Evolutionary conservation across 1,284 basidiomycete species (phyloP).

Genomic region (Tausonia pullulans): DNA sequence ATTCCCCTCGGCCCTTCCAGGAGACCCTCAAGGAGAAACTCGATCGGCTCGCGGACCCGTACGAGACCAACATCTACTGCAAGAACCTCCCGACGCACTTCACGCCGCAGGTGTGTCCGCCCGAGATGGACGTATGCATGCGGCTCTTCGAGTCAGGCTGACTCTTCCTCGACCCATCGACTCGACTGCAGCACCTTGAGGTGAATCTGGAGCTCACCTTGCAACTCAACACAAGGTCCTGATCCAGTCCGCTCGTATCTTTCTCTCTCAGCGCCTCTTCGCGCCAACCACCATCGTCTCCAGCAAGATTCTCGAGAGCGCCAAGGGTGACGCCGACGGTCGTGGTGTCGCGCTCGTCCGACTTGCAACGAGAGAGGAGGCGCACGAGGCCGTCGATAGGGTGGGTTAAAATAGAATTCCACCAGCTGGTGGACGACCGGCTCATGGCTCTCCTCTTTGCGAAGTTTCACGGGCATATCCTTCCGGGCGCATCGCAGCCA

Average conservation of each 20-base stretch:
- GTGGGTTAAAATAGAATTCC: background rate
- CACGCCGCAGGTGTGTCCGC: conserved; percentile 1
- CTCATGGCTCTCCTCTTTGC: background rate
- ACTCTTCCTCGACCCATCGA: background rate
- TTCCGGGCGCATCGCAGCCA: conserved; percentile 2
- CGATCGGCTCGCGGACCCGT: conserved; percentile 15
- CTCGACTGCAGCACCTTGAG: background rate
- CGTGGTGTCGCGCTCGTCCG: conserved; percentile 14
- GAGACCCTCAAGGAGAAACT: conserved; percentile 17
- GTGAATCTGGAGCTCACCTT: background rate
- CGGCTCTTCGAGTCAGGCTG: background rate
- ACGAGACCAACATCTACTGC: conserved; percentile 16
- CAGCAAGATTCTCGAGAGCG: conserved; percentile 15
- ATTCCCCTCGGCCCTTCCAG: background rate
- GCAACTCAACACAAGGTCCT: background rate
- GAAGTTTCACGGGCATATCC: conserved; percentile 9
- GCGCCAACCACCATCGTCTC: conserved; percentile 12
- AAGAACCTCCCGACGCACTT: conserved; percentile 14
- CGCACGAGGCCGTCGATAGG: conserved; percentile 12
- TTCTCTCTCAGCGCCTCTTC: conserved; percentile 3
- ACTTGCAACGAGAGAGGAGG: conserved; percentile 13
- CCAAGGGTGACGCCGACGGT: conserved; percentile 10
- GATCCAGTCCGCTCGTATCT: background rate
- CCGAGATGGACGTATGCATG: background rate
- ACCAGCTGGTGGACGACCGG: background rate